Evolutionary conservation across 1,139 yeast species (phyloP), one percentile per base, ranked within the genome.

Genomic region (Sugiyamaella japonica): DNA sequence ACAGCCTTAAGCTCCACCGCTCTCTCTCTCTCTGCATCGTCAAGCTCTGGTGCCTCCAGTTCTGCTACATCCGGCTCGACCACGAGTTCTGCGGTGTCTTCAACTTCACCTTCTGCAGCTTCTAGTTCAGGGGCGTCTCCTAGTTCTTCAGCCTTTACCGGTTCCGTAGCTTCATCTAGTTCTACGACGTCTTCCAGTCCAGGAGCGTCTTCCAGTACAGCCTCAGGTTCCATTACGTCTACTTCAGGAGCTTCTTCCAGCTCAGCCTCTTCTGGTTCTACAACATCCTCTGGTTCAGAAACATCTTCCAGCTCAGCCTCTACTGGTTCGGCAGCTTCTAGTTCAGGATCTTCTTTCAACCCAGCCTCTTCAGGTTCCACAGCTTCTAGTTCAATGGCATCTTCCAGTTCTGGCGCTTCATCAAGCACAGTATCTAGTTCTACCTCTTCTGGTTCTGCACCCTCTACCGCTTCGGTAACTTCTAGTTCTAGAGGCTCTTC

Each of bases 141-240:
- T 6, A 20, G 25, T 20, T 20, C 25, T 20, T 20, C 25, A 20
- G 25, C 25, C 25, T 20, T 10, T 13, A 13, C 9, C n/a, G 25
- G 25, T 20, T 20, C 25, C 6, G 12, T 13, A 7, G 38, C 38
- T 7, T 12, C 38, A 7, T 2, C 28, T 39, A 7, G n/a, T 23
- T 7, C n/a, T 28, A 12, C 47, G 5, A 5, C 37, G 8, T 38
- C 47, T 32, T 36, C 37, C 43, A 36, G 15, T 34, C 37, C 34
- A 15, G 46, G 9, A 40, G 49, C 48, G 25, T 40, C 32, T 5
- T 40, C 44, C 6, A 25, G 44, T n/a, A 2, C 32, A 20, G 31
- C 44, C n/a, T 23, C 32, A 2, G 16, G 3, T n/a, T 25, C 36
- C 10, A 12, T n/a, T 3, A 3, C 48, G 44, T 13, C 28, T 13